phyloP scores from a whole-genome alignment of 768 basidiomycete genomes.

The Psilocybe sp. region DNA sequence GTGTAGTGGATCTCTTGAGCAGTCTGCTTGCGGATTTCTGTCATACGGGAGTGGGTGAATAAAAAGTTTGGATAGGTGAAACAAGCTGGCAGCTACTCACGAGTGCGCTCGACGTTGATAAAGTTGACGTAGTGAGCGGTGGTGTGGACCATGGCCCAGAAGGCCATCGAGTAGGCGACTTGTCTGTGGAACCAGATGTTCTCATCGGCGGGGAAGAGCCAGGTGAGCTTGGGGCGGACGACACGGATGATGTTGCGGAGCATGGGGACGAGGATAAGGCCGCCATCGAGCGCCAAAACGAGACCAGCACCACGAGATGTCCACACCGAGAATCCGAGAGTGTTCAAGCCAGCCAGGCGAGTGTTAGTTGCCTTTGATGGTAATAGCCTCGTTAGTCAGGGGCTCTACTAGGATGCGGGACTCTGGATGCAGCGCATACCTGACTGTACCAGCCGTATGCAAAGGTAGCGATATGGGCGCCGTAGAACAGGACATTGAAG shows the following conservation, averaged over 20 bases:
- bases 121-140: slow-evolving; percentile 95
- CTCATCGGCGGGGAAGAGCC: slow-evolving; percentile 90
- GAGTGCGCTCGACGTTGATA: slow-evolving; percentile 85
- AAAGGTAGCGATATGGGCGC: slow-evolving; percentile 71
- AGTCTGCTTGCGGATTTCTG: slow-evolving; percentile 76
- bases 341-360: slow-evolving; percentile 73
- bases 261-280: slow-evolving; percentile 85
- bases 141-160: slow-evolving; percentile 90
- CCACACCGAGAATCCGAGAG: slow-evolving; percentile 85
- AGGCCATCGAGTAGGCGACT: slow-evolving; percentile 91
- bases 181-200: slow-evolving; percentile 96
- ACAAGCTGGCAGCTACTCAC: slow-evolving; percentile 39
- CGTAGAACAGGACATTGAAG: slow-evolving; percentile 81
- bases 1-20: slow-evolving; percentile 87
- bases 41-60: background rate
- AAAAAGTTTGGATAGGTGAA: background rate
- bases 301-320: slow-evolving; percentile 88
- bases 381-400: slow-evolving; percentile 3
- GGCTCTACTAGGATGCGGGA: background rate
- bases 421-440: slow-evolving; percentile 35
- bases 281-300: slow-evolving; percentile 83
- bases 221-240: slow-evolving; percentile 75
- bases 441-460: slow-evolving; percentile 88
- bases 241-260: slow-evolving; percentile 84
- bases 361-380: slow-evolving; percentile 51